Conservation (phyloP, 2,329 filamentous ascomycete species). For the Botrytis cinerea region DNA sequence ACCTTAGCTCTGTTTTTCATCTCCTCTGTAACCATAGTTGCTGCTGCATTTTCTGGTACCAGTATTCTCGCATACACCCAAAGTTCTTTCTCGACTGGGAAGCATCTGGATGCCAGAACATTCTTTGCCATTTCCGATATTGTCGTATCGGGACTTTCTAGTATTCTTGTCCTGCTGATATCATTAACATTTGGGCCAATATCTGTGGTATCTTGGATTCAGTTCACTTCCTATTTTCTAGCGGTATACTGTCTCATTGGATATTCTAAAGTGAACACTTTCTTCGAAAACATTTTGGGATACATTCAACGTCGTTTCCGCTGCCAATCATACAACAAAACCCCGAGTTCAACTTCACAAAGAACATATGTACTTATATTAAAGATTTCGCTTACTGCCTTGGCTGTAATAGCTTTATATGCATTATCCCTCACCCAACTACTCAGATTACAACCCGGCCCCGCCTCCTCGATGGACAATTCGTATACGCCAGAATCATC, state of each 20-base stretch:
- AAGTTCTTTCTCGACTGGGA: slow-evolving; percentile 29
- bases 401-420: neutral
- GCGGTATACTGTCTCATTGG: slow-evolving; percentile 5
- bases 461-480: slow-evolving; percentile 28
- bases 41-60: slow-evolving; percentile 29
- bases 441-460: neutral
- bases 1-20: neutral
- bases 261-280: neutral
- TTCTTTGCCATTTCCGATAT: slow-evolving; percentile 24
- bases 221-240: slow-evolving; percentile 29
- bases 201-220: slow-evolving; percentile 30
- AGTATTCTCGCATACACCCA: slow-evolving; percentile 33
- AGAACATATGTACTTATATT: neutral
- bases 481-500: slow-evolving; percentile 26
- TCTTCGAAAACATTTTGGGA: neutral
- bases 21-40: slow-evolving; percentile 25
- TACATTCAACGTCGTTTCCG: slow-evolving; percentile 16
- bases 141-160: slow-evolving; percentile 27
- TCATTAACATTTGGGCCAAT: slow-evolving; percentile 29
- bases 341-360: neutral
- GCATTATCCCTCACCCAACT: neutral
- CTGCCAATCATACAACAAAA: slow-evolving; percentile 22
- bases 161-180: slow-evolving; percentile 27
- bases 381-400: neutral
- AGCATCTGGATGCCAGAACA: slow-evolving; percentile 24